Evolutionary conservation across 192 early-diverging fungal species (phyloP).

Genomic region (Rhizoclosmatium globosum): DNA sequence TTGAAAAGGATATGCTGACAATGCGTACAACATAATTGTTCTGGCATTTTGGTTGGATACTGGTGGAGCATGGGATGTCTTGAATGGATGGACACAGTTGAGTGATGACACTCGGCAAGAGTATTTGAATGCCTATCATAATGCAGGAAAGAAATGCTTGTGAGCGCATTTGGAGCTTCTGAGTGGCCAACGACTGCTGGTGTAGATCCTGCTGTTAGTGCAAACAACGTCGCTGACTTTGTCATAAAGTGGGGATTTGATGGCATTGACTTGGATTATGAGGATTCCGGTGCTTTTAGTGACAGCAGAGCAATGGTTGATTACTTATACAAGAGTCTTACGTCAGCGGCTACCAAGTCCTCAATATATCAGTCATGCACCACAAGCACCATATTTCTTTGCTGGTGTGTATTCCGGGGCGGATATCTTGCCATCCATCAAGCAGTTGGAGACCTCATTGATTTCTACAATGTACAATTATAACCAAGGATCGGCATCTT

Average conservation of each 20-base stretch:
- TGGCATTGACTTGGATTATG: slow-evolving; percentile 41
- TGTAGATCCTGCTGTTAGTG: slow-evolving; percentile 36
- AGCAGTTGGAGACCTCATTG: slow-evolving; percentile 41
- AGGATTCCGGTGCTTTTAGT: not conserved
- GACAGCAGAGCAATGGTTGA: slow-evolving; percentile 48
- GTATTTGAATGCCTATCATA: slow-evolving; percentile 38
- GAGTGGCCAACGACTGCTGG: slow-evolving; percentile 37
- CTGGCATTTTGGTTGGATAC: slow-evolving; percentile 43
- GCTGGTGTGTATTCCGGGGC: slow-evolving; percentile 42
- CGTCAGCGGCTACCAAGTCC: slow-evolving; percentile 36
- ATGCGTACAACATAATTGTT: slow-evolving; percentile 48
- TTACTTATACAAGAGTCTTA: slow-evolving; percentile 37
- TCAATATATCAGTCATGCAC: slow-evolving; percentile 44
- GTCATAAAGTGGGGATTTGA: slow-evolving; percentile 46
- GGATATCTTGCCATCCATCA: slow-evolving; percentile 39
- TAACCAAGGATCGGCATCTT: slow-evolving; percentile 42
- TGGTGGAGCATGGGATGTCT: slow-evolving; percentile 35
- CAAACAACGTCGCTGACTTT: slow-evolving; percentile 41
- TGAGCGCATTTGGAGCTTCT: slow-evolving; percentile 48
- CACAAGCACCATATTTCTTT: slow-evolving; percentile 50
- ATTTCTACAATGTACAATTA: slow-evolving; percentile 50
- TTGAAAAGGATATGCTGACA: slow-evolving; percentile 36
- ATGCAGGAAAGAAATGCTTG: slow-evolving; percentile 41
- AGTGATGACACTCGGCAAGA: slow-evolving; percentile 28
- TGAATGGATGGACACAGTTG: slow-evolving; percentile 35